Conservation (phyloP, 768 basidiomycete species). For the Candolleomyces eurysporus region DNA sequence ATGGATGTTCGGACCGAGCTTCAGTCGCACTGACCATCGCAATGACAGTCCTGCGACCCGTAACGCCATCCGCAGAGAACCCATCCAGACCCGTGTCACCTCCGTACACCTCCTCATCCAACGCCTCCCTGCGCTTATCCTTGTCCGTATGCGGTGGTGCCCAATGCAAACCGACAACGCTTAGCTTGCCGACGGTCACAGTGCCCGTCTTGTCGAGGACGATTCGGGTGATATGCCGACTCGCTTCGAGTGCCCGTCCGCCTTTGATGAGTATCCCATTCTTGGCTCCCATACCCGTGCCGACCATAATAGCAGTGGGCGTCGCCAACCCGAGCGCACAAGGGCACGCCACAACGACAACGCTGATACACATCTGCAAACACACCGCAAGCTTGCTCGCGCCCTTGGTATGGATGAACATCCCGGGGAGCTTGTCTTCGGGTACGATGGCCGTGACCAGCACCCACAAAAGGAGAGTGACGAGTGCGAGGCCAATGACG, state of each 20-base stretch:
- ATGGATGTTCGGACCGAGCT: constrained; percentile 91
- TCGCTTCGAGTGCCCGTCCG: constrained; percentile 90
- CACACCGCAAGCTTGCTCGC: constrained; percentile 87
- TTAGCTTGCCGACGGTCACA: constrained; percentile 91
- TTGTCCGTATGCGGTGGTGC: constrained; percentile 32
- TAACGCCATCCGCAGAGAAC: constrained; percentile 61
- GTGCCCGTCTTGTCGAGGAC: constrained; percentile 98
- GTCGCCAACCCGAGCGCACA: constrained; percentile 96
- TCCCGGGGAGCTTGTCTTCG: constrained; percentile 63
- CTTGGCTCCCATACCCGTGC: constrained; percentile 93
- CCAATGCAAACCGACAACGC: constrained; percentile 78
- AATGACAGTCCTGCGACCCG: constrained; percentile 58
- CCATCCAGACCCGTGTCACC: constrained; percentile 43
- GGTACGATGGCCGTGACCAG: constrained; percentile 58
- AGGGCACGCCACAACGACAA: constrained; percentile 97
- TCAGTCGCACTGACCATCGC: constrained; percentile 87
- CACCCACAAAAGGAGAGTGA: constrained; percentile 88
- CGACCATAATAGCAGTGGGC: constrained; percentile 99
- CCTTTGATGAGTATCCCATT: constrained; percentile 99
- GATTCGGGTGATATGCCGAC: constrained; percentile 75
- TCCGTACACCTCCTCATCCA: constrained; percentile 39
- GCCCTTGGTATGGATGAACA: constrained; percentile 81
- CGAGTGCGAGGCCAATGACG: constrained; percentile 75
- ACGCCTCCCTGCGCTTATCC: constrained; percentile 11
- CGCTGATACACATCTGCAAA: constrained; percentile 95